Conservation (phyloP, 139 green algal species). For the Nannochloris sp. region DNA sequence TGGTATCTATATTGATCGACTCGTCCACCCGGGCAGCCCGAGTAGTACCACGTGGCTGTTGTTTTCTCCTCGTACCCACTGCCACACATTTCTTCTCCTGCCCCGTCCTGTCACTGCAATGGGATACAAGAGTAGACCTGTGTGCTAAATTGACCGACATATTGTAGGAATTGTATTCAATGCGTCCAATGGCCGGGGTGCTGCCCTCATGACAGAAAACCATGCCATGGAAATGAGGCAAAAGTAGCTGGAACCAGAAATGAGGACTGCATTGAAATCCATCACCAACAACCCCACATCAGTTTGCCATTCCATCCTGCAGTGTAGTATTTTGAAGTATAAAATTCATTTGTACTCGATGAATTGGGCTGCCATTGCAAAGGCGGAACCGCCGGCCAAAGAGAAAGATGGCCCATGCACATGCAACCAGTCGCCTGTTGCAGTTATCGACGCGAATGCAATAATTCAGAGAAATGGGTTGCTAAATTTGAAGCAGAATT, state of each 20-base stretch:
- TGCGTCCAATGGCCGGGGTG: no score
- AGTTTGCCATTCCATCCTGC: no score
- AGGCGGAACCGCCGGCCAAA: slow-evolving; percentile 6
- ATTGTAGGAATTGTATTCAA: no score
- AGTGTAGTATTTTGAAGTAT: no score
- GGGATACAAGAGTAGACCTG: slow-evolving; percentile 1
- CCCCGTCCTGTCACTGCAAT: not conserved
- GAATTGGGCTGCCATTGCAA: slow-evolving; percentile 34
- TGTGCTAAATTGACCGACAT: not conserved
- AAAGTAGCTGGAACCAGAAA: no score
- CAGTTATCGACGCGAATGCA: slow-evolving; percentile 80
- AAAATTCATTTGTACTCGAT: not conserved
- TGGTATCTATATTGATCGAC: not conserved
- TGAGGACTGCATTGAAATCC: no score
- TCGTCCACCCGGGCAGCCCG: not conserved
- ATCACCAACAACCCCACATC: no score
- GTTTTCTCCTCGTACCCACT: not conserved
- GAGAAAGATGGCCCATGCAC: not conserved
- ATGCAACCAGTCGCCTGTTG: slow-evolving; percentile 5
- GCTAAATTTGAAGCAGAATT: slow-evolving; percentile 19
- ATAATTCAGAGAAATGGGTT: slow-evolving; percentile 66
- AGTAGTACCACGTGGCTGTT: not conserved
- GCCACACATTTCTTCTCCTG: not conserved
- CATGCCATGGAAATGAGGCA: no score
- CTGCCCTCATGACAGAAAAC: no score